Percentiles rank a stretch among this genome's conserved stretches.
These are phyloP conservation scores for Friedmanniomyces simplex DNA, from an alignment of 495 filamentous ascomycete genomes.

Conservation along the genomic window DNA sequence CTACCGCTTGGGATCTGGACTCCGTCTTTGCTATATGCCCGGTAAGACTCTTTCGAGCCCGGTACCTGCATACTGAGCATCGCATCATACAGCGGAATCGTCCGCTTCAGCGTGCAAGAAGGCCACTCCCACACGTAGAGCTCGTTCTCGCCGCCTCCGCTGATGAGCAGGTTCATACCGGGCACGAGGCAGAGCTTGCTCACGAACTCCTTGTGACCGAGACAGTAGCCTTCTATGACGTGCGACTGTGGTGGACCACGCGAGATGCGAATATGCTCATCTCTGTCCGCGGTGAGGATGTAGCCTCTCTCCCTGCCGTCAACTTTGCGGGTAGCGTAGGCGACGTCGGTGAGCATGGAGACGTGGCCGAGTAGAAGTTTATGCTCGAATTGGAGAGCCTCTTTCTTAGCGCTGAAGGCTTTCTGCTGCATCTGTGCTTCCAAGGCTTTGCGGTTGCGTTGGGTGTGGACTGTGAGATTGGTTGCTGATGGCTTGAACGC, in stretches of 20 bases:
- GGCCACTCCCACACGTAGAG: slow-evolving; percentile 78
- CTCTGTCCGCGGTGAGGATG: slow-evolving; percentile 81
- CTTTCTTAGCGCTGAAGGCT: slow-evolving; percentile 35
- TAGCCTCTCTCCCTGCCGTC: slow-evolving; percentile 41
- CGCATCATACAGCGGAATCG: not conserved
- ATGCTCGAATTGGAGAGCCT: slow-evolving; percentile 51
- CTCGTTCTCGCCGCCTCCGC: slow-evolving; percentile 74
- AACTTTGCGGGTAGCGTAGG: slow-evolving; percentile 35
- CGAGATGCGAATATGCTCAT: slow-evolving; percentile 94
- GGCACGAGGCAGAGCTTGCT: slow-evolving; percentile 56
- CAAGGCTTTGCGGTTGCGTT: slow-evolving; percentile 63
- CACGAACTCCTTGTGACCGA: slow-evolving; percentile 78
- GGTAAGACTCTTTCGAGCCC: not conserved
- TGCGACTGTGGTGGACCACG: slow-evolving; percentile 72
- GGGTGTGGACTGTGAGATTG: slow-evolving; percentile 69
- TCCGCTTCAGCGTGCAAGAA: not conserved
- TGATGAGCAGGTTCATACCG: slow-evolving; percentile 53
- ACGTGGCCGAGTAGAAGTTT: slow-evolving; percentile 81
- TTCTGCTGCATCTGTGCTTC: slow-evolving; percentile 56
- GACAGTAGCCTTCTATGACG: slow-evolving; percentile 78
- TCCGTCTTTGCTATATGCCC: not conserved
- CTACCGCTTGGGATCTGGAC: not conserved
- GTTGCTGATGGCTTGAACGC: slow-evolving; percentile 52
- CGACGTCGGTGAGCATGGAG: slow-evolving; percentile 75
- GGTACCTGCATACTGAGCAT: not conserved